Evolutionary conservation across 306 rosid species (phyloP).

Genomic region (Styphnolobium japonicum): DNA sequence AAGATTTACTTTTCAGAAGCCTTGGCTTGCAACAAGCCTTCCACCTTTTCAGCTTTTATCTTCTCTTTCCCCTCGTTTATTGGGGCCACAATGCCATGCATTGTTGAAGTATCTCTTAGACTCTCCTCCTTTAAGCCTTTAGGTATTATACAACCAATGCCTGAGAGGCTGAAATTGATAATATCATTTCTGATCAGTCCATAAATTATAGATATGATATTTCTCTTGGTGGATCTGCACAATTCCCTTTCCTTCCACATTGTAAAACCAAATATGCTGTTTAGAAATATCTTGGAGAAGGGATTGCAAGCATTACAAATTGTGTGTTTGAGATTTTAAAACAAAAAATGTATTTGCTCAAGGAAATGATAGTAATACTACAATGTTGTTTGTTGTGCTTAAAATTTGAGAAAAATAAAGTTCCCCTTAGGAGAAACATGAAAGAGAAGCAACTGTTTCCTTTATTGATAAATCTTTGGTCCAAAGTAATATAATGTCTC

Average conservation of each 20-base stretch:
- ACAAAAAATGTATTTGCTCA: background rate
- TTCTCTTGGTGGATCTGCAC: background rate
- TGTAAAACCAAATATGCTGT: background rate
- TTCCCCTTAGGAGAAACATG: background rate
- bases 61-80: no score
- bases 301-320: background rate
- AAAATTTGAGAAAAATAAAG: background rate
- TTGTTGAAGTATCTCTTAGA: no score
- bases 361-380: background rate
- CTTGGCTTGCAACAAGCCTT: no score
- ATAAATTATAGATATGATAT: background rate
- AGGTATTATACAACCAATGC: no score
- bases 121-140: no score
- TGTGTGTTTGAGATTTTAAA: background rate
- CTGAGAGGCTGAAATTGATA: no score
- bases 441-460: background rate
- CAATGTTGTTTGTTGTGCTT: background rate
- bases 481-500: background rate
- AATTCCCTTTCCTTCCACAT: background rate
- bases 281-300: background rate
- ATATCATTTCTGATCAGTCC: no score
- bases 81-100: no score
- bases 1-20: no score
- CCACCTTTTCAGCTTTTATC: no score
- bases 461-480: slow-evolving; percentile 8